Percentiles rank a stretch among this genome's conserved stretches.
phyloP scores from a whole-genome alignment of 2,329 filamentous ascomycete genomes.

The Elsinoe australis region DNA sequence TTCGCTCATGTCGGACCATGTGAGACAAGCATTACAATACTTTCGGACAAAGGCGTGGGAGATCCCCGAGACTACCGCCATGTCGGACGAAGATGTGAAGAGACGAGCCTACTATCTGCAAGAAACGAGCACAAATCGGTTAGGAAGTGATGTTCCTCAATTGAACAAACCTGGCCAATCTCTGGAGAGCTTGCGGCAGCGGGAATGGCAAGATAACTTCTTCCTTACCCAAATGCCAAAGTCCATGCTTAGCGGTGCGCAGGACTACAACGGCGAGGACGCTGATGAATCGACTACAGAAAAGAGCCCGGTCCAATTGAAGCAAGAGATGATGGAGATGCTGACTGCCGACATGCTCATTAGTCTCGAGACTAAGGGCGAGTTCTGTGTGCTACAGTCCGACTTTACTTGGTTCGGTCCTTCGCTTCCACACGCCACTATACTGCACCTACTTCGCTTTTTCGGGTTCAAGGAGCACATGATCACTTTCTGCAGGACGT shows the following conservation, averaged over 20 bases:
- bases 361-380: slow-evolving; percentile 40
- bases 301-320: slow-evolving; percentile 42
- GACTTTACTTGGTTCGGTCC: slow-evolving; percentile 54
- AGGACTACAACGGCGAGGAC: slow-evolving; percentile 33
- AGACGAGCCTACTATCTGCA: slow-evolving; percentile 42
- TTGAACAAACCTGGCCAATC: slow-evolving; percentile 12
- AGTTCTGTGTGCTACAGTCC: slow-evolving; percentile 49
- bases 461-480: slow-evolving; percentile 52
- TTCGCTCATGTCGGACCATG: slow-evolving; percentile 43
- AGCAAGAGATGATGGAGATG: slow-evolving; percentile 51
- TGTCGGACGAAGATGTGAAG: slow-evolving; percentile 34
- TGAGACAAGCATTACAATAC: slow-evolving; percentile 39
- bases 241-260: slow-evolving; percentile 33
- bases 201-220: slow-evolving; percentile 39
- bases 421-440: slow-evolving; percentile 52
- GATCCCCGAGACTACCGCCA: slow-evolving; percentile 27
- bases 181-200: slow-evolving; percentile 27
- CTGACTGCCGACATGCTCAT: slow-evolving; percentile 50
- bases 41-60: slow-evolving; percentile 38
- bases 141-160: background rate
- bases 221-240: slow-evolving; percentile 51
- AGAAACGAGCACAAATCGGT: background rate
- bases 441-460: slow-evolving; percentile 50
- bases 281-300: slow-evolving; percentile 30
- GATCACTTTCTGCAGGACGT: slow-evolving; percentile 52